Percentiles rank a stretch among this genome's conserved stretches.
These are phyloP conservation scores for Salix suchowensis DNA, from an alignment of 345 rosid genomes.

Conservation along the genomic window DNA sequence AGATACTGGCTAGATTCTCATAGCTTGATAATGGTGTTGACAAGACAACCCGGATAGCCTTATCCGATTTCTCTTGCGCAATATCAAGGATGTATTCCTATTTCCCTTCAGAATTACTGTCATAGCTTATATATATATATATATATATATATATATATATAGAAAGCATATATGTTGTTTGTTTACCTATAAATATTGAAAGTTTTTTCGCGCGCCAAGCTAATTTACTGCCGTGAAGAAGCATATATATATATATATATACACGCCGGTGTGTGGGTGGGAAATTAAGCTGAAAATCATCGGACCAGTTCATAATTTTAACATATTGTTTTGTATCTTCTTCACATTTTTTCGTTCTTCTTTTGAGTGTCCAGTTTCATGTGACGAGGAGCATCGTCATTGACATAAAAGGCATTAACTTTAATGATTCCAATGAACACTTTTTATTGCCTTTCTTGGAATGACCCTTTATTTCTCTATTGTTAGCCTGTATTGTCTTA, in stretches of 20 bases:
- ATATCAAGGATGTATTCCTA: neutral
- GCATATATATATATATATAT: no score
- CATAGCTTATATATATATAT: neutral
- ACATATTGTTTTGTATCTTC: slow-evolving; percentile 9
- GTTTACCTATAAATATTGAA: no score
- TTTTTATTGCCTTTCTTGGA: neutral
- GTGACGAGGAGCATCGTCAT: slow-evolving; percentile 13
- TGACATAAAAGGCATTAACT: slow-evolving; percentile 11
- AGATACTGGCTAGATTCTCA: neutral
- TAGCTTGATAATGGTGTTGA: neutral
- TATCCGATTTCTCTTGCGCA: neutral
- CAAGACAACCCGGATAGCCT: neutral
- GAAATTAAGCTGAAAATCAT: neutral
- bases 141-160: neutral
- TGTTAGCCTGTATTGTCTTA: neutral
- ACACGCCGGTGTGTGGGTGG: no score
- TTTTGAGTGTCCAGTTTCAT: slow-evolving; percentile 21
- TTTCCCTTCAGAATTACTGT: neutral
- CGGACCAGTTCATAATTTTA: neutral
- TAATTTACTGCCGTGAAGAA: no score
- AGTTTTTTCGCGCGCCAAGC: no score
- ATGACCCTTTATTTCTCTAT: neutral
- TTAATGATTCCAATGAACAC: slow-evolving; percentile 3
- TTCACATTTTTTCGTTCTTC: slow-evolving; percentile 2
- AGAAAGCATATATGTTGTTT: no score